These are phyloP conservation scores for Chaetomium strumarium DNA, from an alignment of 2,329 filamentous ascomycete genomes.

Conservation along the genomic window DNA sequence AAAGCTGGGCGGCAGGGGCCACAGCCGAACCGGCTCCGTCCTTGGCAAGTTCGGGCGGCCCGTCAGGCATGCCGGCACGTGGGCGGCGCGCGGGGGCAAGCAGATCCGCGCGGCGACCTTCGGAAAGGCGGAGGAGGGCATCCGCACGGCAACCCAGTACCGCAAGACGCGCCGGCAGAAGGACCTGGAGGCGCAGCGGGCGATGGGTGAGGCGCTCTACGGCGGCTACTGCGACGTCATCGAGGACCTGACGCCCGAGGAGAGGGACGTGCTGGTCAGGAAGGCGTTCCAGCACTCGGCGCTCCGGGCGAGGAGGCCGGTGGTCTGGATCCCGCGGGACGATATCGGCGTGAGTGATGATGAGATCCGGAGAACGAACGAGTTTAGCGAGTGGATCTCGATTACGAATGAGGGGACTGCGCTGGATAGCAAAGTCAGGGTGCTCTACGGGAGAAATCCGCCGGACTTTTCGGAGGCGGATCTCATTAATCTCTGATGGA, in stretches of 20 bases:
- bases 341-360: slow-evolving; percentile 87
- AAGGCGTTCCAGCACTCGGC: slow-evolving; percentile 90
- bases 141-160: slow-evolving; percentile 43
- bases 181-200: slow-evolving; percentile 66
- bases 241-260: slow-evolving; percentile 85
- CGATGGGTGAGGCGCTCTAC: slow-evolving; percentile 76
- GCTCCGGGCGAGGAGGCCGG: slow-evolving; percentile 74
- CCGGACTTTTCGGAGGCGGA: slow-evolving; percentile 88
- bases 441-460: slow-evolving; percentile 78
- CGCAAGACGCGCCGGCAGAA: slow-evolving; percentile 44
- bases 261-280: slow-evolving; percentile 77
- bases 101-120: slow-evolving; percentile 43
- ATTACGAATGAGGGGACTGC: slow-evolving; percentile 91
- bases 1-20: slow-evolving; percentile 23
- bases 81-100: slow-evolving; percentile 45
- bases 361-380: slow-evolving; percentile 72
- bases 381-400: slow-evolving; percentile 76
- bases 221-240: slow-evolving; percentile 87
- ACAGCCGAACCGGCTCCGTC: slow-evolving; percentile 17
- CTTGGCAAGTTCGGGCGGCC: slow-evolving; percentile 32
- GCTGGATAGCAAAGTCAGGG: slow-evolving; percentile 73
- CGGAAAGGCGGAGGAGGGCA: slow-evolving; percentile 35
- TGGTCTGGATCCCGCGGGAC: slow-evolving; percentile 90
- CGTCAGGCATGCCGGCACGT: slow-evolving; percentile 42
- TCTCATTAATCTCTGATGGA: slow-evolving; percentile 66